Evolutionary conservation across 148 eudicot genomes (phyloP).

Genomic region (Oxyria digyna): DNA sequence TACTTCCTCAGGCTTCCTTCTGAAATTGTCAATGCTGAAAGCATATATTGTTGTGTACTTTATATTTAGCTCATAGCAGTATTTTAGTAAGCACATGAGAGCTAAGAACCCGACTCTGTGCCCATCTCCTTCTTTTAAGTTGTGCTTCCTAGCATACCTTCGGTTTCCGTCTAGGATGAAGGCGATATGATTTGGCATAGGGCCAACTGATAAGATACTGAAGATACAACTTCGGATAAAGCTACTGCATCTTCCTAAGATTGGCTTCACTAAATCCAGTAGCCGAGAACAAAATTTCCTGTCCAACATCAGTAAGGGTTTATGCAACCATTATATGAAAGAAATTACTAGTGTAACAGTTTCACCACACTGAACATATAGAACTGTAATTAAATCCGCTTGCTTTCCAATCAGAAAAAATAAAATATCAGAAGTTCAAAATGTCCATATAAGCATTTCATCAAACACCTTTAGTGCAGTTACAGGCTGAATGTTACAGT

Average conservation of each 20-base stretch:
- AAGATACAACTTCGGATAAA: slow-evolving; percentile 1
- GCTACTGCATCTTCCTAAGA: not conserved
- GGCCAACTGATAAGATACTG: slow-evolving; percentile 1
- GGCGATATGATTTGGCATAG: slow-evolving; percentile 9
- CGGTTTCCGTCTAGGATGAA: slow-evolving; percentile 11
- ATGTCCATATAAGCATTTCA: not conserved
- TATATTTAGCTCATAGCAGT: slow-evolving; percentile 5
- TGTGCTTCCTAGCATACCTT: slow-evolving; percentile 4
- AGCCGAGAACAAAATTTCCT: not conserved
- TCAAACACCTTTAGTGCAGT: not conserved
- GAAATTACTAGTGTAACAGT: not conserved
- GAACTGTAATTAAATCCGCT: not conserved
- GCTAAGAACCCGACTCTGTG: slow-evolving; percentile 2
- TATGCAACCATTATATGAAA: not conserved
- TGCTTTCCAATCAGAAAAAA: not conserved
- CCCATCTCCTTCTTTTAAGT: not conserved
- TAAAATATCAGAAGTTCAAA: not conserved
- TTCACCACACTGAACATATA: not conserved
- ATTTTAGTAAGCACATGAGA: slow-evolving; percentile 1
- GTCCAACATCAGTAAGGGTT: not conserved
- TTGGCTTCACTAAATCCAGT: not conserved
- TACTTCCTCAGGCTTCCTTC: slow-evolving; percentile 5
- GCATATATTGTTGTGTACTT: not conserved
- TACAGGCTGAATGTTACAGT: not conserved
- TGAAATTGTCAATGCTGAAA: slow-evolving; percentile 11